Evolutionary conservation across 73 alveolate genomes (phyloP).

Genomic region (Tetrahymena malaccensis): DNA sequence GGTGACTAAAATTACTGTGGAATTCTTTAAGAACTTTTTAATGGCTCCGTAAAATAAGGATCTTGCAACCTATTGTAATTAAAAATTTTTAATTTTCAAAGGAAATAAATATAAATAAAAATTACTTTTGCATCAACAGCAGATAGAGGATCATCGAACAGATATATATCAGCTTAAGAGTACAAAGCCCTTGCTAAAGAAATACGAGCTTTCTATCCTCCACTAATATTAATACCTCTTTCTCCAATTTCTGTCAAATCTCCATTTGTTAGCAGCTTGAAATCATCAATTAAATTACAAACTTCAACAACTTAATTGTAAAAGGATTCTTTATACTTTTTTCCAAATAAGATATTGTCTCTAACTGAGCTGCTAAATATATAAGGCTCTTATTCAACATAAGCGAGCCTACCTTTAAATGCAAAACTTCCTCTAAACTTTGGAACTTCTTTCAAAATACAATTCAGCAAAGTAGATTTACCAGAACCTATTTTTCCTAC

Average conservation of each 20-base stretch:
- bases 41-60: constrained; percentile 74
- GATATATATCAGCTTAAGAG: constrained; percentile 54
- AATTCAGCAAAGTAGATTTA: constrained; percentile 55
- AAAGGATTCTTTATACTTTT: constrained; percentile 55
- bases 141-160: constrained; percentile 63
- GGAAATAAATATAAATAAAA: constrained; percentile 7
- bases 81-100: not conserved
- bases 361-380: constrained; percentile 77
- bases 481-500: constrained; percentile 51
- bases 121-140: constrained; percentile 72
- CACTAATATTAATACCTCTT: constrained; percentile 72
- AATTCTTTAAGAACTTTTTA: constrained; percentile 61
- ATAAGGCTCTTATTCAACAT: constrained; percentile 87
- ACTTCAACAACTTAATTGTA: constrained; percentile 63
- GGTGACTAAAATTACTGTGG: constrained; percentile 82
- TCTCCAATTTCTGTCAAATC: constrained; percentile 90
- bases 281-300: constrained; percentile 78
- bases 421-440: not conserved
- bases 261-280: constrained; percentile 63
- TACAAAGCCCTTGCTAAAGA: constrained; percentile 83
- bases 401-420: constrained; percentile 25
- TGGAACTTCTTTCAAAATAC: constrained; percentile 62
- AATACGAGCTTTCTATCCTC: constrained; percentile 83
- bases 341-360: constrained; percentile 83
- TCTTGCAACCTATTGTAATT: constrained; percentile 54